phyloP scores from a whole-genome alignment of 495 filamentous ascomycete genomes.

The Staphylotrichum tortipilum region DNA sequence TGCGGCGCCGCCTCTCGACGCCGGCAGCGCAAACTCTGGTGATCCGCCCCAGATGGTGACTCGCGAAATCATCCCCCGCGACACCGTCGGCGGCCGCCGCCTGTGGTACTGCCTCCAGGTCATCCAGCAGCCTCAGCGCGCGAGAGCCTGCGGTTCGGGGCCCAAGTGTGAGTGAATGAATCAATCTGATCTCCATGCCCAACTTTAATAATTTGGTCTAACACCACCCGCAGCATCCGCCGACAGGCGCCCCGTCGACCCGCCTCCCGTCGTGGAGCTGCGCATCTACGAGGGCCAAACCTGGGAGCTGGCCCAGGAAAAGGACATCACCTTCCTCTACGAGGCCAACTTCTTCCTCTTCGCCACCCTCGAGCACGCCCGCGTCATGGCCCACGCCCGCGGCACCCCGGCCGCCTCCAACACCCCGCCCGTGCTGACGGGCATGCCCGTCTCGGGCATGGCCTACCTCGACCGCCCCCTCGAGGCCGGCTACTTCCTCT shows the following conservation, averaged over 20 bases:
- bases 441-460: slow-evolving; percentile 92
- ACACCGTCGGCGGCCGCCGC: slow-evolving; percentile 69
- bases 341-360: slow-evolving; percentile 98
- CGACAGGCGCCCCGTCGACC: slow-evolving; percentile 92
- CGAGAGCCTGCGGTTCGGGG: slow-evolving; percentile 91
- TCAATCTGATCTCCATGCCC: too few species aligned
- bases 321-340: slow-evolving; percentile 83
- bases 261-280: slow-evolving; percentile 91
- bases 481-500: slow-evolving; percentile 95
- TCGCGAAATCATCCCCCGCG: slow-evolving; percentile 37
- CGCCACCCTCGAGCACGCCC: slow-evolving; percentile 81
- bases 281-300: slow-evolving; percentile 74
- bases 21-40: too few species aligned
- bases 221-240: slow-evolving; percentile 66
- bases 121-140: slow-evolving; percentile 89
- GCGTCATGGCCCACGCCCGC: slow-evolving; percentile 75
- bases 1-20: slow-evolving; percentile 19
- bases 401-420: slow-evolving; percentile 54
- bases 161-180: slow-evolving; percentile 75
- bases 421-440: slow-evolving; percentile 78
- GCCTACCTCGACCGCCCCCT: slow-evolving; percentile 88
- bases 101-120: slow-evolving; percentile 78
- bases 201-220: not conserved
- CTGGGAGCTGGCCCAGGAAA: slow-evolving; percentile 49
- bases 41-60: slow-evolving; percentile 11